phyloP scores from a whole-genome alignment of 2,329 filamentous ascomycete genomes.

The Juglanconis oblonga region DNA sequence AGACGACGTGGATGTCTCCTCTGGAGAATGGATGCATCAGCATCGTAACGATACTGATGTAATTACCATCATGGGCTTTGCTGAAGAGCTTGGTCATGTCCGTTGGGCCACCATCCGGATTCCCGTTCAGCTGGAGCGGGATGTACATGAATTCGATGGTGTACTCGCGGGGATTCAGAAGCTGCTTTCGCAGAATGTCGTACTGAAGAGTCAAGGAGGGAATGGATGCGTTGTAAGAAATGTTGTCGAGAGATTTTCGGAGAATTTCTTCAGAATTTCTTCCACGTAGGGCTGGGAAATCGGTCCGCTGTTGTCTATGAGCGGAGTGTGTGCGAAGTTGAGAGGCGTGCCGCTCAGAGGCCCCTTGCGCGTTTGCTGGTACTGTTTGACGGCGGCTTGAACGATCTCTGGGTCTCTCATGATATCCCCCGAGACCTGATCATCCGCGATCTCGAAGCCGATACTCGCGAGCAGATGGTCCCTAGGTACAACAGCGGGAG shows the following conservation, averaged over 20 bases:
- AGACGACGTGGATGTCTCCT: constrained; percentile 51
- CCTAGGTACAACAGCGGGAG: not conserved
- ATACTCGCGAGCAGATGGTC: not conserved
- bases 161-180: not conserved
- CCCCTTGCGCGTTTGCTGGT: constrained; percentile 27
- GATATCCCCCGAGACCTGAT: constrained; percentile 24
- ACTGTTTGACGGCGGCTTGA: constrained; percentile 19
- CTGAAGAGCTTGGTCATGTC: constrained; percentile 23
- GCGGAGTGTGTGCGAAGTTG: not conserved
- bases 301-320: not conserved
- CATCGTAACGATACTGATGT: constrained; percentile 50
- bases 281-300: not conserved
- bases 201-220: not conserved
- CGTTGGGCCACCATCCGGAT: constrained; percentile 4
- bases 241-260: not conserved
- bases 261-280: not conserved
- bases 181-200: not conserved
- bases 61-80: constrained; percentile 36
- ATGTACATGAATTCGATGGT: not conserved
- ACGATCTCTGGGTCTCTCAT: constrained; percentile 15
- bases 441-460: constrained; percentile 31
- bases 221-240: not conserved
- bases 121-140: not conserved
- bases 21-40: constrained; percentile 56
- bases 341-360: constrained; percentile 22